Evolutionary conservation across 2,329 filamentous ascomycete species (phyloP).

Genomic region (Fusarium sp.): DNA sequence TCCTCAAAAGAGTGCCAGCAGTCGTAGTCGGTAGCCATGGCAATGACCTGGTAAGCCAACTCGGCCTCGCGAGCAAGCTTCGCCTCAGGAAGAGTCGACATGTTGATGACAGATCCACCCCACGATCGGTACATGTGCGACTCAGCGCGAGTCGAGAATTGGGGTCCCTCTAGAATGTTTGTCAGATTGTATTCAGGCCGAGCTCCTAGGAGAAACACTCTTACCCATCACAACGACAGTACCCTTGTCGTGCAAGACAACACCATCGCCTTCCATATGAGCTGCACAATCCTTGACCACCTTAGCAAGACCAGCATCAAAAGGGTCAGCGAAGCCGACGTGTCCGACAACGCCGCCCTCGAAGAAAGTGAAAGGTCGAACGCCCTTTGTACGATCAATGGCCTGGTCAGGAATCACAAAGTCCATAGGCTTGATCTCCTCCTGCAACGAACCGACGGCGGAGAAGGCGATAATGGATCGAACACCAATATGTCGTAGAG

Average conservation of each 20-base stretch:
- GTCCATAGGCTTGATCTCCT: slow-evolving; percentile 94
- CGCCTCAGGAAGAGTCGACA: slow-evolving; percentile 94
- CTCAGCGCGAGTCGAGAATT: slow-evolving; percentile 96
- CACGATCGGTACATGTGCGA: slow-evolving; percentile 94
- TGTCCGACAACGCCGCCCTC: slow-evolving; percentile 92
- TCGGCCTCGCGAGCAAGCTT: slow-evolving; percentile 97
- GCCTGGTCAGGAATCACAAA: slow-evolving; percentile 97
- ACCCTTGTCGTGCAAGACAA: slow-evolving; percentile 84
- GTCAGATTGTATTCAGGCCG: slow-evolving; percentile 35
- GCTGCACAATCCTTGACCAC: slow-evolving; percentile 82
- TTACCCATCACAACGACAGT: slow-evolving; percentile 91
- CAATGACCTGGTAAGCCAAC: slow-evolving; percentile 97
- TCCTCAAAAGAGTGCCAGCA: slow-evolving; percentile 90
- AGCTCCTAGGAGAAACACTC: slow-evolving; percentile 2
- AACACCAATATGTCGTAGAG: slow-evolving; percentile 89
- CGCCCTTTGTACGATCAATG: slow-evolving; percentile 96
- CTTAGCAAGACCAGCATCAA: slow-evolving; percentile 81
- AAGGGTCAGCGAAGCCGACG: slow-evolving; percentile 95
- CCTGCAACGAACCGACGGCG: slow-evolving; percentile 91
- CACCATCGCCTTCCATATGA: slow-evolving; percentile 82
- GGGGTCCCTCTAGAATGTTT: slow-evolving; percentile 80
- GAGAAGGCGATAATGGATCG: slow-evolving; percentile 93
- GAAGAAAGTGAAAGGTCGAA: slow-evolving; percentile 96
- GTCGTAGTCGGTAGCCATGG: slow-evolving; percentile 99
- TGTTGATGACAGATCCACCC: slow-evolving; percentile 97